Evolutionary conservation across 345 rosid genomes (phyloP).

Genomic region (Eucalyptus marginata): DNA sequence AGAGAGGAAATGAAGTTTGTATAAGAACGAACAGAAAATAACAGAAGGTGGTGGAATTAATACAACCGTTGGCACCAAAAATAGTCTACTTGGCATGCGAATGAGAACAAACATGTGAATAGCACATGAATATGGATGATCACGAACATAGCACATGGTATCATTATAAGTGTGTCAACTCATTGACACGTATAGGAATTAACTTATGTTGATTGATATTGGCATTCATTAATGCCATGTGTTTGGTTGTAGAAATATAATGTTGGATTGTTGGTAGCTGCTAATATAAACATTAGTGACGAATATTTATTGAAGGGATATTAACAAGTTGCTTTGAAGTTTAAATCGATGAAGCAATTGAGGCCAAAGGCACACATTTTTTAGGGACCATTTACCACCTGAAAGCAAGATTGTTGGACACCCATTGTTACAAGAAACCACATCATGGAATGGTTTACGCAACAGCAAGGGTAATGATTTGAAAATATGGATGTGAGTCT

Average conservation of each 20-base stretch:
- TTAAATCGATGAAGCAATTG: background rate
- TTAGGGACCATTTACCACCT: too few species aligned
- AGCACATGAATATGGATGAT: accelerated
- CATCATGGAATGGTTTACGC: background rate
- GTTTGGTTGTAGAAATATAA: background rate
- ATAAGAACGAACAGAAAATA: background rate
- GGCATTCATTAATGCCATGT: background rate
- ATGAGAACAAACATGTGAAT: background rate
- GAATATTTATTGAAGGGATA: background rate
- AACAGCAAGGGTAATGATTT: background rate
- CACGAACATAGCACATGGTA: accelerated
- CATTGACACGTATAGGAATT: background rate
- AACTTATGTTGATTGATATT: background rate
- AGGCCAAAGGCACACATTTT: too few species aligned
- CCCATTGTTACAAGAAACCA: background rate
- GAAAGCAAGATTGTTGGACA: too few species aligned
- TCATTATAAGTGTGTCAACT: background rate
- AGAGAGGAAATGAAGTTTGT: background rate
- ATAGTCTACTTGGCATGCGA: background rate
- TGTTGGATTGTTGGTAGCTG: background rate
- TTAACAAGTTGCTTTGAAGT: background rate
- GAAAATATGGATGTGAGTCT: background rate
- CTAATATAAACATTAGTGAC: background rate
- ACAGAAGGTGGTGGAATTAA: background rate
- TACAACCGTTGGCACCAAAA: background rate